phyloP scores from a whole-genome alignment of 148 eudicot species.

The Diospyros kaki region DNA sequence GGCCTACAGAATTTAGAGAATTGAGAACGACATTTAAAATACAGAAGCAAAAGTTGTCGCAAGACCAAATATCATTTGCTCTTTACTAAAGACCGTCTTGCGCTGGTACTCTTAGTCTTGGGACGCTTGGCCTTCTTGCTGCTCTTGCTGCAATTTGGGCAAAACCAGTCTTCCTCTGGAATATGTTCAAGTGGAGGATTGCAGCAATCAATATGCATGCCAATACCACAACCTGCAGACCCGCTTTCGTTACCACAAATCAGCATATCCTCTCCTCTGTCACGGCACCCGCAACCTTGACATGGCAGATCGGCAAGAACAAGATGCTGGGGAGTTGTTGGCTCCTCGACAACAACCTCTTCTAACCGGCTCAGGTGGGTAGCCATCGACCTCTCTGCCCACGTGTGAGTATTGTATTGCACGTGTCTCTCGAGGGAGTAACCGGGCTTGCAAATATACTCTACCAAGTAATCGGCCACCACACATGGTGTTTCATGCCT shows the following conservation, averaged over 20 bases:
- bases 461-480: constrained; percentile 81
- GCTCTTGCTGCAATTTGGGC: constrained; percentile 41
- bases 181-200: constrained; percentile 72
- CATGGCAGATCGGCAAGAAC: constrained; percentile 47
- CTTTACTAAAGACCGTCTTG: constrained; percentile 22
- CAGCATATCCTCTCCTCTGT: constrained; percentile 82
- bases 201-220: constrained; percentile 75
- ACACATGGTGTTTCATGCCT: constrained; percentile 77
- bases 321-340: constrained; percentile 38
- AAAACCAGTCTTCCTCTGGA: constrained; percentile 89
- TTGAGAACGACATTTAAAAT: not conserved
- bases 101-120: constrained; percentile 22
- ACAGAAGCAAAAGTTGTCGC: not conserved
- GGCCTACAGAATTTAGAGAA: constrained; percentile 6
- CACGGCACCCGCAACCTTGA: constrained; percentile 57
- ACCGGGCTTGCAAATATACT: constrained; percentile 89
- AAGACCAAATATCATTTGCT: constrained; percentile 13
- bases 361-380: constrained; percentile 41
- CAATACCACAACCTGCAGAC: constrained; percentile 67
- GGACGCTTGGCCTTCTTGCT: constrained; percentile 9
- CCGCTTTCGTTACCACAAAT: constrained; percentile 79
- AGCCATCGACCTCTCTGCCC: constrained; percentile 69
- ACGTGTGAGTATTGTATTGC: constrained; percentile 64
- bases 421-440: constrained; percentile 77
- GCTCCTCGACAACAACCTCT: constrained; percentile 36